A percentile compares a stretch with the other conserved stretches of the same genome.
phyloP scores from a whole-genome alignment of 2,329 filamentous ascomycete genomes.

The Exophiala spinifera region DNA sequence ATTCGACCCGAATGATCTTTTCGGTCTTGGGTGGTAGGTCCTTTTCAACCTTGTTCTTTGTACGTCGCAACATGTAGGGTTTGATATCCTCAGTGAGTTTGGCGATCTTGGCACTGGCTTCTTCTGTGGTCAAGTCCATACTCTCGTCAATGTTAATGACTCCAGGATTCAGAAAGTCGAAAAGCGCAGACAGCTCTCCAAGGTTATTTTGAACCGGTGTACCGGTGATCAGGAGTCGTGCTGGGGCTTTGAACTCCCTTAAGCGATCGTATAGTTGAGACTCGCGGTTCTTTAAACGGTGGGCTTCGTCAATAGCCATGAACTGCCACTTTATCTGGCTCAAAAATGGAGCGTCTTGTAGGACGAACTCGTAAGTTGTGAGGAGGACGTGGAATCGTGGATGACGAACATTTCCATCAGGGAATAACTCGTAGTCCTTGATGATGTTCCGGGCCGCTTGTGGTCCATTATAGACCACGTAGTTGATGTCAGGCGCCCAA shows the following conservation, averaged over 20 bases:
- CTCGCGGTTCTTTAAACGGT: slow-evolving; percentile 93
- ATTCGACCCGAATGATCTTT: slow-evolving; percentile 96
- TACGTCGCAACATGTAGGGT: slow-evolving; percentile 90
- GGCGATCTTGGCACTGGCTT: slow-evolving; percentile 81
- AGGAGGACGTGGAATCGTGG: slow-evolving; percentile 97
- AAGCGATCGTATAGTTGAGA: slow-evolving; percentile 88
- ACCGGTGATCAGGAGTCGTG: slow-evolving; percentile 89
- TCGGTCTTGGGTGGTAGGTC: slow-evolving; percentile 96
- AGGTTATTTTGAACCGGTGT: slow-evolving; percentile 97
- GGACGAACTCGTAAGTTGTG: slow-evolving; percentile 95
- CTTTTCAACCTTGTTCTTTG: slow-evolving; percentile 95
- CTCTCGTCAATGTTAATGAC: slow-evolving; percentile 88
- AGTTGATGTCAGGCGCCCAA: slow-evolving; percentile 95
- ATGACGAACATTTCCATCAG: slow-evolving; percentile 80
- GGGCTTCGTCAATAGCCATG: slow-evolving; percentile 92
- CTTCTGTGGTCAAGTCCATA: slow-evolving; percentile 75
- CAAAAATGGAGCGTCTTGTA: slow-evolving; percentile 79
- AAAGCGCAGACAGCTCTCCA: slow-evolving; percentile 82
- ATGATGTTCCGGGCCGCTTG: slow-evolving; percentile 83
- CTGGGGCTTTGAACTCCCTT: slow-evolving; percentile 80
- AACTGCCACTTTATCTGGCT: slow-evolving; percentile 96
- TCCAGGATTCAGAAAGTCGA: slow-evolving; percentile 97
- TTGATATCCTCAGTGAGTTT: slow-evolving; percentile 83
- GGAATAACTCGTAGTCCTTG: slow-evolving; percentile 81
- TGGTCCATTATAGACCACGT: slow-evolving; percentile 92